Evolutionary conservation across 257 asterid species (phyloP).

Genomic region (Nicotiana sylvestris): DNA sequence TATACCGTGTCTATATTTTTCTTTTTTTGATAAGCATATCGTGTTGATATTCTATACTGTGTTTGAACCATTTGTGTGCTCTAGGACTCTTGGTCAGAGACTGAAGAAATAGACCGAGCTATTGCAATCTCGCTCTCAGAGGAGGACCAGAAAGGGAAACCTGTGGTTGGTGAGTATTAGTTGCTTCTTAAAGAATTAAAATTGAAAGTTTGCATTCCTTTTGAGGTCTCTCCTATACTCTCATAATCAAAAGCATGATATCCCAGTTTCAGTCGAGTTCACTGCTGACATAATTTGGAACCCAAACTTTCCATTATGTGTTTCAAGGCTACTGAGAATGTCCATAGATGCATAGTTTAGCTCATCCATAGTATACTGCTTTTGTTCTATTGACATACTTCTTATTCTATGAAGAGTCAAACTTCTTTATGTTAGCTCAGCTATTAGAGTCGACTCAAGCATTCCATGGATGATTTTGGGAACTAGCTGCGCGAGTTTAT

Average conservation of each 20-base stretch:
- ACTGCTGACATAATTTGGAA: not conserved
- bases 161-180: slow-evolving; percentile 43
- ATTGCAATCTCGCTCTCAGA: slow-evolving; percentile 83
- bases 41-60: not conserved
- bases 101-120: slow-evolving; percentile 70
- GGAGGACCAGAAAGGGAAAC: slow-evolving; percentile 58
- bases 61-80: not conserved
- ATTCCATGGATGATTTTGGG: not conserved
- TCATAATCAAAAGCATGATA: not conserved
- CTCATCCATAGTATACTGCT: not conserved
- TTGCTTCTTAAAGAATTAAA: not conserved
- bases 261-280: not conserved
- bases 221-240: slow-evolving; percentile 2
- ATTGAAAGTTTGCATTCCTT: not conserved
- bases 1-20: not conserved
- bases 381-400: not conserved
- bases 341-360: not conserved
- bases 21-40: not conserved
- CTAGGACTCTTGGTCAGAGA: slow-evolving; percentile 58
- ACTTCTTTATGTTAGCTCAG: not conserved
- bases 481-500: not conserved
- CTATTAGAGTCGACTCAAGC: not conserved
- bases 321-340: not conserved
- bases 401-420: not conserved
- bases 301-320: not conserved